These are phyloP conservation scores for Eutrema japonicum DNA, from an alignment of 345 rosid genomes.

Conservation along the genomic window DNA sequence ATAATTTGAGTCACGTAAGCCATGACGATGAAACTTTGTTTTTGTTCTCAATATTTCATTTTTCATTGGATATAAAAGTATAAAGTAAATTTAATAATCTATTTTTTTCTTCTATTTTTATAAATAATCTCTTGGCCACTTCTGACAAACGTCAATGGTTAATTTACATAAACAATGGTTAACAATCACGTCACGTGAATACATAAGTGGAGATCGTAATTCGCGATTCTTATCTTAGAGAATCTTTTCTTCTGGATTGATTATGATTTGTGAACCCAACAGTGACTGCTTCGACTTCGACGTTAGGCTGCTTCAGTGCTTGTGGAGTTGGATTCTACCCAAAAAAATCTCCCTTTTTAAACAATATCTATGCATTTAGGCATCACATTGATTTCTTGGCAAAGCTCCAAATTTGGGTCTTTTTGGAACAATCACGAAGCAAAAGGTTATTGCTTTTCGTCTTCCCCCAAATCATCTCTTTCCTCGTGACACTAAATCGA, in stretches of 20 bases:
- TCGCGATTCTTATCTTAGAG: slow-evolving; percentile 30
- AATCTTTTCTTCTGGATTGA: slow-evolving; percentile 27
- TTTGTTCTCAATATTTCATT: not conserved
- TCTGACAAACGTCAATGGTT: slow-evolving; percentile 11
- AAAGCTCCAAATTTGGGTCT: slow-evolving; percentile 25
- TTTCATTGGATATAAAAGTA: too few relatives aligned
- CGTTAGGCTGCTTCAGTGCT: slow-evolving; percentile 30
- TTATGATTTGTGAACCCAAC: slow-evolving; percentile 35
- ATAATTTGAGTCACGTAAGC: slow-evolving; percentile 38
- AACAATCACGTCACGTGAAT: slow-evolving; percentile 15
- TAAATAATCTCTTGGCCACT: not conserved
- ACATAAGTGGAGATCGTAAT: slow-evolving; percentile 20
- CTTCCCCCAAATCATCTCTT: slow-evolving; percentile 15
- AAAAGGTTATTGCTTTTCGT: slow-evolving; percentile 30
- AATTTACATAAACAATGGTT: slow-evolving; percentile 1
- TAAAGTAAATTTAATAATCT: too few relatives aligned
- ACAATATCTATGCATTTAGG: not conserved
- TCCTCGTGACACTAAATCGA: not conserved
- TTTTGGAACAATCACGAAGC: slow-evolving; percentile 21
- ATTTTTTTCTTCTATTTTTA: too few relatives aligned
- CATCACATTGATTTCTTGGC: slow-evolving; percentile 8
- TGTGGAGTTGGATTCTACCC: slow-evolving; percentile 28
- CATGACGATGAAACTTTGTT: slow-evolving; percentile 35
- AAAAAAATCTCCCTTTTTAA: slow-evolving; percentile 12
- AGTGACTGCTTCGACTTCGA: slow-evolving; percentile 32